phyloP scores from a whole-genome alignment of 2,329 filamentous ascomycete species.

The Onygenales sp. region DNA sequence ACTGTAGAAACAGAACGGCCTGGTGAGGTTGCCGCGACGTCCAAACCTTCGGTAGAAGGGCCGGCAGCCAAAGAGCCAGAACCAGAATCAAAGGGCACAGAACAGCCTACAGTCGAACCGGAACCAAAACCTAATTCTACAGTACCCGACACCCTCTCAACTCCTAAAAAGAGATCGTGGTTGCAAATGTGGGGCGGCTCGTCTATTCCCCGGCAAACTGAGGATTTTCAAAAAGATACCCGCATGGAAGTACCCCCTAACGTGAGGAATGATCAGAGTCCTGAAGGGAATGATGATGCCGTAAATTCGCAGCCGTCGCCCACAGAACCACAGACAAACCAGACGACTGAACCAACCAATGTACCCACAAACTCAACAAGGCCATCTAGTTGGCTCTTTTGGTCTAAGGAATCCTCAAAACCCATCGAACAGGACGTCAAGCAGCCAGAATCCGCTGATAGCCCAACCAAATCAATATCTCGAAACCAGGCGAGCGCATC shows the following conservation, averaged over 20 bases:
- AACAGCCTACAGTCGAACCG: slow-evolving; percentile 5
- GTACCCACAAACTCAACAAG: slow-evolving; percentile 13
- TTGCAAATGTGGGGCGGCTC: slow-evolving; percentile 35
- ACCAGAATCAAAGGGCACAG: neutral
- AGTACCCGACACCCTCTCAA: slow-evolving; percentile 1
- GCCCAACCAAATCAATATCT: neutral
- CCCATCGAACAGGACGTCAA: slow-evolving; percentile 10
- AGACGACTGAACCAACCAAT: neutral
- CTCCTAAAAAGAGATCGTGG: slow-evolving; percentile 32
- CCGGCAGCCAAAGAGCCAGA: slow-evolving; percentile 1
- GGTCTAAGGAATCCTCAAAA: slow-evolving; percentile 26
- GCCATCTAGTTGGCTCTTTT: slow-evolving; percentile 33
- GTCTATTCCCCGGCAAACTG: slow-evolving; percentile 15
- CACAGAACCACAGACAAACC: slow-evolving; percentile 2
- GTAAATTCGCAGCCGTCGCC: slow-evolving; percentile 13
- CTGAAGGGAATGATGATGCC: slow-evolving; percentile 9
- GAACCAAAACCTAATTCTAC: slow-evolving; percentile 4
- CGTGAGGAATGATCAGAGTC: neutral
- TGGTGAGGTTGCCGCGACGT: neutral
- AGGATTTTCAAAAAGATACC: slow-evolving; percentile 14
- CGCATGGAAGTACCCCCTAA: slow-evolving; percentile 10
- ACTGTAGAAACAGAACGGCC: slow-evolving; percentile 6
- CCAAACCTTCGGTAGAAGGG: neutral
- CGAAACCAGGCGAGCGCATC: slow-evolving; percentile 4
- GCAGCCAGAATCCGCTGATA: neutral